Percentiles rank a stretch among this genome's conserved stretches.
These are phyloP conservation scores for Acacia concinna DNA, from an alignment of 331 rosid species.

Conservation along the genomic window DNA sequence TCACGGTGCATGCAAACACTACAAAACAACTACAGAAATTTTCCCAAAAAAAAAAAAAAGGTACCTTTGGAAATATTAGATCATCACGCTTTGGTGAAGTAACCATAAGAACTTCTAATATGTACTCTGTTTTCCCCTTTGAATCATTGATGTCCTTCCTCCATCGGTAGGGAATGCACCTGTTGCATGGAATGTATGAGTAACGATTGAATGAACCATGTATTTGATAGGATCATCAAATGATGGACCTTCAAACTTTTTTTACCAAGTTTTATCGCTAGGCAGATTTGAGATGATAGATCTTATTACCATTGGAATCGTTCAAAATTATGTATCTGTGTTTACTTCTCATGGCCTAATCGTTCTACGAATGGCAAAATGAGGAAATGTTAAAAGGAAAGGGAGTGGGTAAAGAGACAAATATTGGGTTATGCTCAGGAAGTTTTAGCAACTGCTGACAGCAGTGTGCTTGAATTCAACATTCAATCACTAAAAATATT, in stretches of 20 bases:
- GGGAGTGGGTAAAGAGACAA: not conserved
- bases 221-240: not conserved
- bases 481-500: slow-evolving; percentile 27
- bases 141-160: slow-evolving; percentile 41
- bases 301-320: not conserved
- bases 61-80: slow-evolving; percentile 84
- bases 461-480: slow-evolving; percentile 24
- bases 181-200: slow-evolving; percentile 37
- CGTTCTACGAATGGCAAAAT: not conserved
- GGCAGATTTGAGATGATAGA: not conserved
- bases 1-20: not conserved
- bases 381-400: not conserved
- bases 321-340: not conserved
- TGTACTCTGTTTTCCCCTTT: slow-evolving; percentile 33
- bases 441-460: not conserved
- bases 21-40: not conserved
- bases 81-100: slow-evolving; percentile 84
- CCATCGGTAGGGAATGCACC: slow-evolving; percentile 81
- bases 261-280: not conserved
- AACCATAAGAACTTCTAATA: slow-evolving; percentile 80
- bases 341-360: too few species aligned
- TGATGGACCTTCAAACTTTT: not conserved
- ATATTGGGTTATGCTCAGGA: not conserved
- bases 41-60: not conserved
- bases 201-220: not conserved